A percentile compares a stretch with the other conserved stretches of the same genome.
phyloP scores from a whole-genome alignment of 2,329 filamentous ascomycete species.

The Remersonia thermophila region DNA sequence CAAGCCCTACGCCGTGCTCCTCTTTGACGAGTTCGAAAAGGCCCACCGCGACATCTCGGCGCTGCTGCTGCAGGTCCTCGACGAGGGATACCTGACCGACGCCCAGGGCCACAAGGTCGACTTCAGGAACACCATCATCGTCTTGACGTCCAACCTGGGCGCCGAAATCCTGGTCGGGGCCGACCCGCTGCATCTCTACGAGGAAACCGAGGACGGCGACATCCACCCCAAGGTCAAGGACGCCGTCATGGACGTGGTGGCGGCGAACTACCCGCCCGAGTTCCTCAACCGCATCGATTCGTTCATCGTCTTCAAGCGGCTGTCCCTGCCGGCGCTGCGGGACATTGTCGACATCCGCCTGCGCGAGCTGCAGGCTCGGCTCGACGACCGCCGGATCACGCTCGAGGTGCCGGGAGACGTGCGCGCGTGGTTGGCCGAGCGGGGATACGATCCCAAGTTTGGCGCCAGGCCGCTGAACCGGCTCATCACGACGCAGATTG shows the following conservation, averaged over 20 bases:
- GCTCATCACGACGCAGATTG: conserved; percentile 79
- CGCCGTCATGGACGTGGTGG: conserved; percentile 81
- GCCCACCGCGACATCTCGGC: conserved; percentile 91
- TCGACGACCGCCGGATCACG: conserved; percentile 74
- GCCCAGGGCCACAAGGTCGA: conserved; percentile 94
- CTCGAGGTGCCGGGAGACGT: conserved; percentile 60
- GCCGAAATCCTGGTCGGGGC: conserved; percentile 79
- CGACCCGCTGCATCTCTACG: conserved; percentile 51
- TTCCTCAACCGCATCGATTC: conserved; percentile 96
- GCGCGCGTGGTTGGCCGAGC: conserved; percentile 75
- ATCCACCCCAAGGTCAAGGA: conserved; percentile 62
- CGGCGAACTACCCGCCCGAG: conserved; percentile 66
- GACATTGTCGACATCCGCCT: conserved; percentile 93
- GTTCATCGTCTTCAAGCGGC: conserved; percentile 88
- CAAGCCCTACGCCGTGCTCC: conserved; percentile 86
- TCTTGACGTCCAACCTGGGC: conserved; percentile 89
- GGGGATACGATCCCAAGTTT: conserved; percentile 83
- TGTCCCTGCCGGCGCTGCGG: conserved; percentile 64
- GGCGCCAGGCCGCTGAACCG: conserved; percentile 85
- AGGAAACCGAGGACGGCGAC: conserved; percentile 50
- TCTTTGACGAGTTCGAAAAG: conserved; percentile 98
- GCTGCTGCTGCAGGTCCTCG: conserved; percentile 82
- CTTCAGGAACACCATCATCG: conserved; percentile 92
- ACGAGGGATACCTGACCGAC: conserved; percentile 92
- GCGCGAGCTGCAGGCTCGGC: conserved; percentile 65